phyloP scores from a whole-genome alignment of 805 yeast genomes.

The Hermanozyma aechmeae region DNA sequence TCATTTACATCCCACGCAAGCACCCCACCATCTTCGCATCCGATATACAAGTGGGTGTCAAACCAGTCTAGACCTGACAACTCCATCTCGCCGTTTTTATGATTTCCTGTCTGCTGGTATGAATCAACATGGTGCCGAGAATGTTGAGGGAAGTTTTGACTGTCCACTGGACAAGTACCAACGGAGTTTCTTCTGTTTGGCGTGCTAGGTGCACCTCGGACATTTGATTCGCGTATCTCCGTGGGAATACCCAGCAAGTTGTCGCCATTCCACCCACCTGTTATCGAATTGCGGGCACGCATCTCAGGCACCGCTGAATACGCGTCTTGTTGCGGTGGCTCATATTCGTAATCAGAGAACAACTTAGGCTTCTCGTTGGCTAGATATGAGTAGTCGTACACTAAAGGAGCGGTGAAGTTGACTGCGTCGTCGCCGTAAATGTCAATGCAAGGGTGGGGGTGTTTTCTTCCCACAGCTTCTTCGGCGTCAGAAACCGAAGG shows the following conservation, averaged over 20 bases:
- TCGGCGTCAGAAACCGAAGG: too few species aligned
- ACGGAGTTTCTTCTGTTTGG: too few species aligned
- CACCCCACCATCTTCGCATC: conserved; percentile 51
- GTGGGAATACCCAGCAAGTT: too few species aligned
- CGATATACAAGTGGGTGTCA: conserved; percentile 24
- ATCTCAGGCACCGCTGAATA: neutral
- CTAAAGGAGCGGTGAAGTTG: conserved; percentile 26
- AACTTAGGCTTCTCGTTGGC: conserved; percentile 26
- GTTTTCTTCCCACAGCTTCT: too few species aligned
- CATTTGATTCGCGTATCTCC: too few species aligned
- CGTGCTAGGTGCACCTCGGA: too few species aligned
- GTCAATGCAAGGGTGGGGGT: too few species aligned
- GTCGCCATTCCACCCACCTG: too few species aligned
- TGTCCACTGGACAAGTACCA: too few species aligned
- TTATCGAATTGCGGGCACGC: too few species aligned
- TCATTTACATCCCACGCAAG: conserved; percentile 62
- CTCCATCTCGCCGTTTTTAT: conserved; percentile 35
- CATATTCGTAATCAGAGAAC: conserved; percentile 25
- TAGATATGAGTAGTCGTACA: conserved; percentile 32
- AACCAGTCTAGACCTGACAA: conserved; percentile 31
- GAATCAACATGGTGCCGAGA: conserved; percentile 10
- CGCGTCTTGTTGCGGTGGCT: conserved; percentile 21
- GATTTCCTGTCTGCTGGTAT: conserved; percentile 22
- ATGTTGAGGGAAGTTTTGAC: conserved; percentile 1
- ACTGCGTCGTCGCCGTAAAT: conserved; percentile 5